These are phyloP conservation scores for Millerozyma acaciae DNA, from an alignment of 805 yeast species.

Conservation along the genomic window DNA sequence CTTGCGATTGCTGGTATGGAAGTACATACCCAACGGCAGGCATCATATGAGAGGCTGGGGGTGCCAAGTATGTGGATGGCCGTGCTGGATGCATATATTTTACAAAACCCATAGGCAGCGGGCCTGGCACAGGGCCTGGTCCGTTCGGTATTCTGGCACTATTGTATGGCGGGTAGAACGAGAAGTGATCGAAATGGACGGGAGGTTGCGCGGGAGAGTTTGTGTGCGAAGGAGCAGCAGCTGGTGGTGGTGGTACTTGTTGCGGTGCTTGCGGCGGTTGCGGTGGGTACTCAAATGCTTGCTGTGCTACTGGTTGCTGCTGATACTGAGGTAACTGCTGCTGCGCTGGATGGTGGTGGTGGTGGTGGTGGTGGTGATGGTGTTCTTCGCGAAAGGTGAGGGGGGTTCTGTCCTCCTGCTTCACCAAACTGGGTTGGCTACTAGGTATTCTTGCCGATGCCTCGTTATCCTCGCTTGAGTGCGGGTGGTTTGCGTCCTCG, in stretches of 20 bases:
- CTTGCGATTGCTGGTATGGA: too few species aligned
- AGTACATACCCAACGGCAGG: too few species aligned
- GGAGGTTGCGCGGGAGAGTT: slow-evolving; percentile 6
- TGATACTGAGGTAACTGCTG: slow-evolving; percentile 1
- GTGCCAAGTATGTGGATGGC: too few species aligned
- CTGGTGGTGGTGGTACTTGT: not conserved
- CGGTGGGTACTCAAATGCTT: not conserved
- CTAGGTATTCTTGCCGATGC: slow-evolving; percentile 1
- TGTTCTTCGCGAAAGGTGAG: not conserved
- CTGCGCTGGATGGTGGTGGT: not conserved
- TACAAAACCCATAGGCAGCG: slow-evolving; percentile 26
- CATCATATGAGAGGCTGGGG: slow-evolving; percentile 5
- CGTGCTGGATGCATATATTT: slow-evolving; percentile 3
- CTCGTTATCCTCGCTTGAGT: not conserved
- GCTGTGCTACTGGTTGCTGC: not conserved
- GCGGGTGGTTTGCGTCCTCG: slow-evolving; percentile 1
- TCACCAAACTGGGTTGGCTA: not conserved
- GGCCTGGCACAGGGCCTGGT: slow-evolving; percentile 42
- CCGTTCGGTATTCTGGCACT: slow-evolving; percentile 37
- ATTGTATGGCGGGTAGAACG: slow-evolving; percentile 31
- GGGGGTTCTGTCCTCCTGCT: not conserved
- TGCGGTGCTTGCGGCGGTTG: slow-evolving; percentile 1
- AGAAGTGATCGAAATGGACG: slow-evolving; percentile 8
- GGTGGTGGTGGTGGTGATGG: not conserved
- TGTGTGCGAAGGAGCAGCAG: not conserved